These are phyloP conservation scores for Trebouxia sp. DNA, from an alignment of 139 green algal species.

Conservation along the genomic window DNA sequence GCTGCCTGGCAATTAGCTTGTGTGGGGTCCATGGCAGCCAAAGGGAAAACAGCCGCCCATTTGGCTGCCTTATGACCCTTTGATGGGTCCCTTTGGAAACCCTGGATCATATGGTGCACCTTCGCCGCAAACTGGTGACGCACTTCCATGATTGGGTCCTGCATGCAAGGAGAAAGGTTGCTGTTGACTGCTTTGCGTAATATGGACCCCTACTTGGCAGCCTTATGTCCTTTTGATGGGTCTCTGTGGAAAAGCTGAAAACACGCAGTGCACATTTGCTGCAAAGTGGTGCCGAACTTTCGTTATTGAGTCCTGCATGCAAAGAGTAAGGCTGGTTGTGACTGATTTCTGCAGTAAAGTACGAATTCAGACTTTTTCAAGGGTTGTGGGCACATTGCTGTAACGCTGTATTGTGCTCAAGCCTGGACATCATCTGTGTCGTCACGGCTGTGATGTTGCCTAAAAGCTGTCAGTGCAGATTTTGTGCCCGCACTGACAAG, in stretches of 20 bases:
- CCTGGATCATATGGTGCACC: constrained; percentile 43
- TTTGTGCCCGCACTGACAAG: no score
- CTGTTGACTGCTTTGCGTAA: no score
- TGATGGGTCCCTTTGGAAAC: constrained; percentile 27
- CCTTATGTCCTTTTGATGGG: constrained; percentile 28
- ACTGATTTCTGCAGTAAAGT: no score
- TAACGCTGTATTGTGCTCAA: no score
- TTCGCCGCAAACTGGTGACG: constrained; percentile 54
- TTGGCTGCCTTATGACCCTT: constrained; percentile 53
- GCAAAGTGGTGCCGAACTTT: constrained; percentile 60
- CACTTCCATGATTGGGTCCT: constrained; percentile 67
- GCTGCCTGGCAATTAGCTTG: constrained; percentile 9
- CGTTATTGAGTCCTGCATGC: constrained; percentile 58
- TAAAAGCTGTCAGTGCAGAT: no score
- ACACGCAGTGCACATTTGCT: constrained; percentile 45
- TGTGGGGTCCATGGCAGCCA: constrained; percentile 43
- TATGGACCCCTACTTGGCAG: constrained; percentile 74
- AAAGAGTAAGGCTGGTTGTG: neutral
- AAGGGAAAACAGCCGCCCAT: constrained; percentile 67
- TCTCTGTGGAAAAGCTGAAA: constrained; percentile 35
- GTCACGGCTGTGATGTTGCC: no score
- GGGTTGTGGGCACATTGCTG: no score
- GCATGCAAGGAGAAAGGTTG: neutral
- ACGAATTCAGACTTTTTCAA: no score
- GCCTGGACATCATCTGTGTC: no score